Conservation (phyloP, 1,284 basidiomycete species). For the Marasmius fiardii region DNA sequence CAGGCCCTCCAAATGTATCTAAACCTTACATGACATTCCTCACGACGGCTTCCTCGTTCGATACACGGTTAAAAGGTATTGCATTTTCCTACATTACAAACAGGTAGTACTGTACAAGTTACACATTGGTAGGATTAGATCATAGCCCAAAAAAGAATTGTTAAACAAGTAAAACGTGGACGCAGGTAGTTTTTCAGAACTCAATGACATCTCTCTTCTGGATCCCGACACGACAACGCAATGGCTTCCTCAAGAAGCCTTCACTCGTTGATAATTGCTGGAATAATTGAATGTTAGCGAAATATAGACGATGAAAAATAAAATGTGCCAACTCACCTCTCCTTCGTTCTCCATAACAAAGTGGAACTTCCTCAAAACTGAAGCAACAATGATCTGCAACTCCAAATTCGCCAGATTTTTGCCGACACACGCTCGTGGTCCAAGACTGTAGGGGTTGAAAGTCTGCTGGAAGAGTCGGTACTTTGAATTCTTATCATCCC, state of each 20-base stretch:
- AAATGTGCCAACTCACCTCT: neutral
- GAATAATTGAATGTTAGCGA: neutral
- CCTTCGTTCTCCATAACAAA: constrained; percentile 12
- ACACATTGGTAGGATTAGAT: too few species aligned
- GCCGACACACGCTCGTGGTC: constrained; percentile 16
- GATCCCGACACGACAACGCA: neutral
- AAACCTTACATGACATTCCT: too few species aligned
- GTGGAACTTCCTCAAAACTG: constrained; percentile 13
- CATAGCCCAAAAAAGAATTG: too few species aligned
- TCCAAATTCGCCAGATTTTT: constrained; percentile 15
- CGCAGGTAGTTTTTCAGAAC: too few species aligned
- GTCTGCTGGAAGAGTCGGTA: constrained; percentile 16
- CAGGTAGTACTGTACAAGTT: too few species aligned
- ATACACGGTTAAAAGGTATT: too few species aligned
- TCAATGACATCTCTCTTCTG: neutral
- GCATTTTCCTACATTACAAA: too few species aligned
- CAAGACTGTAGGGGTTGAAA: constrained; percentile 15
- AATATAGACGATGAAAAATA: neutral
- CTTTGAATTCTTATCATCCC: neutral
- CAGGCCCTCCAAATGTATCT: too few species aligned
- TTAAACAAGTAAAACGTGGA: too few species aligned
- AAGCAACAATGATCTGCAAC: constrained; percentile 13
- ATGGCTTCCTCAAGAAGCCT: constrained; percentile 1
- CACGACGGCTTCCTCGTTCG: too few species aligned
- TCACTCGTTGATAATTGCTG: neutral